Evolutionary conservation across 495 filamentous ascomycete species (phyloP).

Genomic region (Daldinia concentrica): DNA sequence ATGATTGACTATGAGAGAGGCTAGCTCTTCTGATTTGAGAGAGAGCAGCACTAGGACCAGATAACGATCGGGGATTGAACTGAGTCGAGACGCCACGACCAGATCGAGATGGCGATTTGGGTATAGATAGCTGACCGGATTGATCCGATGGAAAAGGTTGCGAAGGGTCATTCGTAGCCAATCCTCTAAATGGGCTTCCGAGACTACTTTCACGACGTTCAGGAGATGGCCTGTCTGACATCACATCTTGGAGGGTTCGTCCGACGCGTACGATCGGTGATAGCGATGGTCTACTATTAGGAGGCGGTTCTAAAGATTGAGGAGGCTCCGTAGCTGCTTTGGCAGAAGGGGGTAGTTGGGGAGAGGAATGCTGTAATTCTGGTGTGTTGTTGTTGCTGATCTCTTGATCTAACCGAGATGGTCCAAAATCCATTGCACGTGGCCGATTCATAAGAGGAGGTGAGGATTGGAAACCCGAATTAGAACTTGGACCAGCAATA

Average conservation of each 20-base stretch:
- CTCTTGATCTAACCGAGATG: constrained; percentile 40
- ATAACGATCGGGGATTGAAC: constrained; percentile 22
- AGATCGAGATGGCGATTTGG: constrained; percentile 36
- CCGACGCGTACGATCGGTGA: constrained; percentile 64
- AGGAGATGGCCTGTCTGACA: constrained; percentile 62
- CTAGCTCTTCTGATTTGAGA: constrained; percentile 23
- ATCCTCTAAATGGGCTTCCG: constrained; percentile 62
- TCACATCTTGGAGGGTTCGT: constrained; percentile 59
- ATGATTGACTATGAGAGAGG: constrained; percentile 8
- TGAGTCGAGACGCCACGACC: constrained; percentile 14
- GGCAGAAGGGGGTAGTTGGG: constrained; percentile 44
- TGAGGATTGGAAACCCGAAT: constrained; percentile 39
- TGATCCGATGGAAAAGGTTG: constrained; percentile 25
- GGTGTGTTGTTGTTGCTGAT: constrained; percentile 39
- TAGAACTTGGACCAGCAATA: constrained; percentile 13
- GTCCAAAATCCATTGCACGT: constrained; percentile 43
- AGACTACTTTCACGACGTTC: constrained; percentile 54
- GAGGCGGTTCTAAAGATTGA: constrained; percentile 38
- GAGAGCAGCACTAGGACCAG: constrained; percentile 17
- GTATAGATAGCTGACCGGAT: constrained; percentile 13
- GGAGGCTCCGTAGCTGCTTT: constrained; percentile 36
- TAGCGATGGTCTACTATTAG: constrained; percentile 51
- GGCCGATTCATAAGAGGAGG: constrained; percentile 42
- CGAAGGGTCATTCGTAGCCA: constrained; percentile 42
- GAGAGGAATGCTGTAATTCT: constrained; percentile 47